A percentile compares a stretch with the other conserved stretches of the same genome.
Evolutionary conservation across 208 protist genomes (phyloP).

Genomic region (Perkinsela sp.): DNA sequence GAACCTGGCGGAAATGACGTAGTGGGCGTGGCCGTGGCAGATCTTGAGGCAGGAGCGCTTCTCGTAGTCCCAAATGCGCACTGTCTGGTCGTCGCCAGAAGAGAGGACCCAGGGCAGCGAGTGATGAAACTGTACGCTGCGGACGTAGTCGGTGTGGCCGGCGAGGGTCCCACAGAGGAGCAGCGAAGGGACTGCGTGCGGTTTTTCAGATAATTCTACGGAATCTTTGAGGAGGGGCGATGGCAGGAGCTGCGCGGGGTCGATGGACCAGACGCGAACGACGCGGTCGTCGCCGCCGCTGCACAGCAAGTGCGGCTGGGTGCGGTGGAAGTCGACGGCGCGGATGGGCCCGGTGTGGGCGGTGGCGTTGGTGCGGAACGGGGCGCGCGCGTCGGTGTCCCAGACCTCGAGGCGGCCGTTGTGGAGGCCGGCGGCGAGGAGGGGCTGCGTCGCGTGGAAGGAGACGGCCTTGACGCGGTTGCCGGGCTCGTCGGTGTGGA

Average conservation of each 20-base stretch:
- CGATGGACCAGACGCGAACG: not conserved
- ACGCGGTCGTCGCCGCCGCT: conserved; percentile 88
- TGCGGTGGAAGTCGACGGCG: conserved; percentile 87
- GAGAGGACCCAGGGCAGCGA: conserved; percentile 91
- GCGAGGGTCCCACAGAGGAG: conserved; percentile 57
- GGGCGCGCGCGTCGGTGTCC: conserved; percentile 90
- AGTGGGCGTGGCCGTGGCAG: conserved; percentile 87
- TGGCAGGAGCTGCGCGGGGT: not conserved
- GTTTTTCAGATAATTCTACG: conserved; percentile 93
- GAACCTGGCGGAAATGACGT: conserved; percentile 96
- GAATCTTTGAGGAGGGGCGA: not conserved
- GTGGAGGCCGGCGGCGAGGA: conserved; percentile 91
- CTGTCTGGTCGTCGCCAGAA: conserved; percentile 90
- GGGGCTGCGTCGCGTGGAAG: conserved; percentile 89
- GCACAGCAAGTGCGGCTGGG: conserved; percentile 92
- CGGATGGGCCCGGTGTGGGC: conserved; percentile 80
- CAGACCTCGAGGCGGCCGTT: conserved; percentile 94
- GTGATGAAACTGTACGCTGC: conserved; percentile 87
- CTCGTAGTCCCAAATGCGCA: conserved; percentile 97
- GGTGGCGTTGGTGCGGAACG: conserved; percentile 84
- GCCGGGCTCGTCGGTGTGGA: conserved; percentile 89
- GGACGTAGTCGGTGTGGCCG: conserved; percentile 96
- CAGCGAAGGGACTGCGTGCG: conserved; percentile 91
- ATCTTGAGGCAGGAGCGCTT: conserved; percentile 68
- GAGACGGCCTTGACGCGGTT: conserved; percentile 88